Base-by-base conservation (phyloP, 768 basidiomycete genomes). In the Boletus rubroflammeus region DNA sequence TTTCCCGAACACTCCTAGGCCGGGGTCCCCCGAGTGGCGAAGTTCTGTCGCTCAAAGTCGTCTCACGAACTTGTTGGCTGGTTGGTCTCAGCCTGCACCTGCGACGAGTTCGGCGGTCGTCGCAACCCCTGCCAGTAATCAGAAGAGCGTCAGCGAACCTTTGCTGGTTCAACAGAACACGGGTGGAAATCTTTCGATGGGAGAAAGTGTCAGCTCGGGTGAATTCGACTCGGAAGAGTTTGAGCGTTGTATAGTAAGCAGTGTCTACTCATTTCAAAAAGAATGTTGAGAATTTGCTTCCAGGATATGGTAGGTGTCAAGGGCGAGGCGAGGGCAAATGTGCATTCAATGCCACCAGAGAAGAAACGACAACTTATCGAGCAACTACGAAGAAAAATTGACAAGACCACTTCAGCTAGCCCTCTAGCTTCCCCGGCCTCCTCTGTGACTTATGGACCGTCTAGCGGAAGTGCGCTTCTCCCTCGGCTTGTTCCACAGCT, bases 241-340 rank as follows among this genome's bases (percentile, higher is more conserved):
- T 55, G 86, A 90, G 51, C 73, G 76, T 39, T 82, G 90, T 75
- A 78, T 94, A 64, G 89, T 90, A 62, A 47, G 83, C 6, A 23
- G 17, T n/a, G 7, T 17, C 13, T 29, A 1, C 50, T 28, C 15
- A 3, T 41, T 35, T 26, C 21, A 41, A 38, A 26, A 25, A 17
- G 52, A 23, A 51, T 39, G 19, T 31, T 60, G 62, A 59, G 46
- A 50, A 11, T 3, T 19, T 13, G 48, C 41, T 39, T 39, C n/a
- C 51, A 93, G 92, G 81, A 89, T 56, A 80, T 85, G 11, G 67
- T 93, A 19, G 88, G 82, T 9, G 61, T 93, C 54, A 90, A 88
- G 66, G 88, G 83, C n/a, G 78, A 81, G 1, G 81, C 82, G 58
- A 80, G 88, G 36, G 73, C 72, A 3, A 78, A 75, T 1, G 86